phyloP scores from a whole-genome alignment of 176 grass and related monocot genomes.

The Triticum aestivum region DNA sequence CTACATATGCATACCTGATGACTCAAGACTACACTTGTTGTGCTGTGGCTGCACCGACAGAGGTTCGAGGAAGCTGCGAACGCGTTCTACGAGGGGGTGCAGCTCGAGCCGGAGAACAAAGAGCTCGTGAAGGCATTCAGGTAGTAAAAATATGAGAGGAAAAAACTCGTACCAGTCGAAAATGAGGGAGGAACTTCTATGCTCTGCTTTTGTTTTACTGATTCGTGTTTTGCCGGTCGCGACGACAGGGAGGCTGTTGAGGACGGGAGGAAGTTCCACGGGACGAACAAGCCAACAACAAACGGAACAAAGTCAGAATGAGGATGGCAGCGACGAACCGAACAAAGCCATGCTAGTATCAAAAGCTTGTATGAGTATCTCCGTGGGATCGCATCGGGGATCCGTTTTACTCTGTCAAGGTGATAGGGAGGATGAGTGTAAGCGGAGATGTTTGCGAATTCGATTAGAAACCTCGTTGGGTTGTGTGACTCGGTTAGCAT shows the following conservation, averaged over 20 bases:
- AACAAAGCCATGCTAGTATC: background rate
- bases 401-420: background rate
- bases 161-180: background rate
- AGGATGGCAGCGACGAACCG: background rate
- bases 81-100: conserved; percentile 83
- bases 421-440: background rate
- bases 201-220: background rate
- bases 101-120: conserved; percentile 77
- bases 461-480: background rate
- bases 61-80: conserved; percentile 82
- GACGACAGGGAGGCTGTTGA: conserved; percentile 75
- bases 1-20: background rate
- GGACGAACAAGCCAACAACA: conserved; percentile 23
- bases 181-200: background rate
- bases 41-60: conserved; percentile 30
- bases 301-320: conserved; percentile 26
- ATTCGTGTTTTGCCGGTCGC: background rate
- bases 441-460: background rate
- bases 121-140: conserved; percentile 89
- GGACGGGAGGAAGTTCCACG: conserved; percentile 63
- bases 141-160: conserved; percentile 26
- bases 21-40: background rate
- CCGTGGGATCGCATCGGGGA: no score
- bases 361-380: background rate
- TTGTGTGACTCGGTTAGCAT: background rate